Evolutionary conservation across 2,329 filamentous ascomycete genomes (phyloP).

Genomic region (Knufia petricola): DNA sequence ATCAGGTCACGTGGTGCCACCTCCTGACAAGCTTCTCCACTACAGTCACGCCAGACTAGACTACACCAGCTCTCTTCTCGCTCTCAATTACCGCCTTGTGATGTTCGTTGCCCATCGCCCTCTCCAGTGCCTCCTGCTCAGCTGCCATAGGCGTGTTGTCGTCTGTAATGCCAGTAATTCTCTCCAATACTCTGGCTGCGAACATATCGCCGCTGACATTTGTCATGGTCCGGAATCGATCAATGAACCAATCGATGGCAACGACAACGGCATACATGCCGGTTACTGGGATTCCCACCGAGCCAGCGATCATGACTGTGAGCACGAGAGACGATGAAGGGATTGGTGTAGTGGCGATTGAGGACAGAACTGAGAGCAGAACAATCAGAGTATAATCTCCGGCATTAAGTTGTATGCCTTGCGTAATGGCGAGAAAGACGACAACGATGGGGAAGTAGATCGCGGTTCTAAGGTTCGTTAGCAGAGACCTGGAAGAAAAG

Average conservation of each 20-base stretch:
- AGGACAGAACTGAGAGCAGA: conserved; percentile 42
- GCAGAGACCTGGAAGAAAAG: not conserved
- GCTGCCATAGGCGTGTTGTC: not conserved
- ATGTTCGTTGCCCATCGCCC: too few relatives aligned
- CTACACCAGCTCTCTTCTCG: too few relatives aligned
- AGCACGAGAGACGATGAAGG: conserved; percentile 44
- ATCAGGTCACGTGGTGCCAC: too few relatives aligned
- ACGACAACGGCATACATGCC: conserved; percentile 46
- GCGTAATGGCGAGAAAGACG: conserved; percentile 44
- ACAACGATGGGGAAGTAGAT: conserved; percentile 48
- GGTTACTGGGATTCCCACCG: conserved; percentile 38
- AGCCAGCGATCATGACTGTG: conserved; percentile 42
- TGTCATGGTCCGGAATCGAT: conserved; percentile 44
- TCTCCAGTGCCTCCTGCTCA: not conserved
- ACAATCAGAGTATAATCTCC: conserved; percentile 43
- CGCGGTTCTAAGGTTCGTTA: conserved; percentile 31
- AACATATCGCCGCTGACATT: conserved; percentile 46
- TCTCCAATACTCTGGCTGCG: conserved; percentile 32
- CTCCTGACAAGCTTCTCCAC: too few relatives aligned
- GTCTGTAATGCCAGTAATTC: conserved; percentile 32
- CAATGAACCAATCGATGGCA: conserved; percentile 48
- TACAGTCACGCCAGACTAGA: too few relatives aligned
- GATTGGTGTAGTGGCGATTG: conserved; percentile 47
- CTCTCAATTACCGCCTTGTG: too few relatives aligned
- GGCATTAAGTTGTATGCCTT: conserved; percentile 36